Percentiles rank a stretch among this genome's conserved stretches.
phyloP scores from a whole-genome alignment of 2,329 filamentous ascomycete species.

The Epichloe uncinata region DNA sequence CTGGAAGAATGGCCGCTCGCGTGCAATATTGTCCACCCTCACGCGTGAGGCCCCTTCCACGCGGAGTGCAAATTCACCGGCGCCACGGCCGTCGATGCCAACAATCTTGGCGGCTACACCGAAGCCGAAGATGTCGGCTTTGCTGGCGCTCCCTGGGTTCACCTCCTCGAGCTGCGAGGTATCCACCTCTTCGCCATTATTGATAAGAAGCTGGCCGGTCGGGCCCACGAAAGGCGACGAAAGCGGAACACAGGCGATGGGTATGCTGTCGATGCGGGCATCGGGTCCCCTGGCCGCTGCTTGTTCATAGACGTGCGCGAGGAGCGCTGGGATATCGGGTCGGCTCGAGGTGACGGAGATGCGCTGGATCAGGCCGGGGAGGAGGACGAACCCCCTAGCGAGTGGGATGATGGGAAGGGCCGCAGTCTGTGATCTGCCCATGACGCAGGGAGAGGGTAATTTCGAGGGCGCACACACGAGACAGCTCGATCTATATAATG shows the following conservation, averaged over 20 bases:
- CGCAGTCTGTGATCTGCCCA: slow-evolving; percentile 28
- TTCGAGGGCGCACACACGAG: neutral
- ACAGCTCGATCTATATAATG: neutral
- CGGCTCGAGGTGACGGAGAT: slow-evolving; percentile 69
- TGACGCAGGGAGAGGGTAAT: slow-evolving; percentile 12
- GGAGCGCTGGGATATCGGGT: slow-evolving; percentile 75
- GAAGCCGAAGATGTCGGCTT: slow-evolving; percentile 66
- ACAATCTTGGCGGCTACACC: slow-evolving; percentile 71
- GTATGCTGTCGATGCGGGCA: slow-evolving; percentile 51
- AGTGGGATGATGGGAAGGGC: slow-evolving; percentile 70
- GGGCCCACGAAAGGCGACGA: slow-evolving; percentile 59
- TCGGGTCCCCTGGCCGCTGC: slow-evolving; percentile 54
- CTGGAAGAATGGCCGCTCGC: slow-evolving; percentile 78
- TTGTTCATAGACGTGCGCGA: slow-evolving; percentile 73
- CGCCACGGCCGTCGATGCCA: slow-evolving; percentile 61
- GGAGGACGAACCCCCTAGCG: slow-evolving; percentile 64
- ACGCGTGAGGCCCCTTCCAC: slow-evolving; percentile 78
- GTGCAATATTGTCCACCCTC: slow-evolving; percentile 47
- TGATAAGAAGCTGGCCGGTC: slow-evolving; percentile 64
- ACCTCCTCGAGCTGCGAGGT: slow-evolving; percentile 30
- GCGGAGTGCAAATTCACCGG: slow-evolving; percentile 66
- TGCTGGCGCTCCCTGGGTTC: slow-evolving; percentile 46
- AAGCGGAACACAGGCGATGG: slow-evolving; percentile 79
- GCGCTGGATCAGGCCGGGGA: slow-evolving; percentile 75
- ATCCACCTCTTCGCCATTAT: slow-evolving; percentile 44